A percentile compares a stretch with the other conserved stretches of the same genome.
phyloP scores from a whole-genome alignment of 163 green algal species.

The Coccomyxa subellipsoidea region DNA sequence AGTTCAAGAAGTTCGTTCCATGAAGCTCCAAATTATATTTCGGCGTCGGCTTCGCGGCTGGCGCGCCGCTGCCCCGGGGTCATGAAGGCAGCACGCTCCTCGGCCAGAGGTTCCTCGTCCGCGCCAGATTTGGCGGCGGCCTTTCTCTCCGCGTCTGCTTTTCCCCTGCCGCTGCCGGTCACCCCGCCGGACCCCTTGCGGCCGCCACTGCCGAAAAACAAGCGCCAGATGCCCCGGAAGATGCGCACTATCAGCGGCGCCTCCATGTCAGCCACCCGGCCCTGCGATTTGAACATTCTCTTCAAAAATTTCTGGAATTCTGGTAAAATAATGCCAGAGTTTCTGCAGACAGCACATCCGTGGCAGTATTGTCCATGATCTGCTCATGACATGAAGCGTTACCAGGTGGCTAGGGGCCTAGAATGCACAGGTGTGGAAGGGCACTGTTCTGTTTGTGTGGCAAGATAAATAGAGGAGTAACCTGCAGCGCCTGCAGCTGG shows the following conservation, averaged over 20 bases:
- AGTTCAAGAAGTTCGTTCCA: no score
- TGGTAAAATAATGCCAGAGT: no score
- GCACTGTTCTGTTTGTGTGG: background rate
- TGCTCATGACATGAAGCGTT: no score
- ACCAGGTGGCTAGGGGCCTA: no score
- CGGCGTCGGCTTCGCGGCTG: background rate
- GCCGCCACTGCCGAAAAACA: constrained; percentile 5
- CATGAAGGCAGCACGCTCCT: background rate
- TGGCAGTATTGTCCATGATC: no score
- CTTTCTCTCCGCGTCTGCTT: no score
- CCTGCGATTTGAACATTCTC: no score
- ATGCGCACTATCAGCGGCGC: constrained; percentile 16
- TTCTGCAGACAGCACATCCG: no score
- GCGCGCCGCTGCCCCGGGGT: background rate
- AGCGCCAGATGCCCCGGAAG: background rate
- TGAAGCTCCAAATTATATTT: no score
- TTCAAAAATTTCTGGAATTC: no score
- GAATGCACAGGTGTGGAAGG: no score
- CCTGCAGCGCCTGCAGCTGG: background rate
- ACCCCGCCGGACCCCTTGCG: background rate
- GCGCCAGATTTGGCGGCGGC: background rate
- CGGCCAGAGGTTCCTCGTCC: background rate
- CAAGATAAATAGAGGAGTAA: background rate
- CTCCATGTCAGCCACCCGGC: constrained; percentile 16
- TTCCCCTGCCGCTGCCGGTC: background rate